These are phyloP conservation scores for Botrytis squamosa DNA, from an alignment of 2,329 filamentous ascomycete genomes.

Conservation along the genomic window DNA sequence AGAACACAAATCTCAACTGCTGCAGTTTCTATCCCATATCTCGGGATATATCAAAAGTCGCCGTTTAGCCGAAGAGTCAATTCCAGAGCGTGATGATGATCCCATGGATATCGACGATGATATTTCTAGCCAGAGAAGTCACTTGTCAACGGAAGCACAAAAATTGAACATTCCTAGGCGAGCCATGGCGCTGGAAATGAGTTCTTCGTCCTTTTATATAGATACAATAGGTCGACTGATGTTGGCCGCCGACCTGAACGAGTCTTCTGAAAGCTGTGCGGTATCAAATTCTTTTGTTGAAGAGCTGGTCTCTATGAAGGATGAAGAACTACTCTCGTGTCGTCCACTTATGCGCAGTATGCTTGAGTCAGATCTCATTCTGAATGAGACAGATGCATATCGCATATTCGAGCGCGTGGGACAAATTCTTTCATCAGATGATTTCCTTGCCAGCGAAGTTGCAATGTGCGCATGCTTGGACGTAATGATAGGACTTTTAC, in stretches of 20 bases:
- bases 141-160: conserved; percentile 42
- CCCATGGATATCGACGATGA: conserved; percentile 67
- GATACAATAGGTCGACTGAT: conserved; percentile 30
- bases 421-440: conserved; percentile 52
- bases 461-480: conserved; percentile 67
- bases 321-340: conserved; percentile 55
- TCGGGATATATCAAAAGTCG: conserved; percentile 29
- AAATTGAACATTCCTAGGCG: conserved; percentile 45
- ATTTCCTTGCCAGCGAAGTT: conserved; percentile 72
- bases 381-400: conserved; percentile 48
- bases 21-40: conserved; percentile 32
- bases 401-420: conserved; percentile 53
- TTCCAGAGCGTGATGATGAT: conserved; percentile 44
- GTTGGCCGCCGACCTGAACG: conserved; percentile 30
- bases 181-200: conserved; percentile 32
- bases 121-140: conserved; percentile 60
- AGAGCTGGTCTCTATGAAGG: conserved; percentile 48
- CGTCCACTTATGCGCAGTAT: conserved; percentile 52
- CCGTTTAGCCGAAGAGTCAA: conserved; percentile 7
- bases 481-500: conserved; percentile 54
- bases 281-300: conserved; percentile 53
- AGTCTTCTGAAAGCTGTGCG: conserved; percentile 37
- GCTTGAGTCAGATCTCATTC: conserved; percentile 53
- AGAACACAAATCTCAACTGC: conserved; percentile 28
- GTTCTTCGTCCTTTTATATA: conserved; percentile 33